Percentiles rank a stretch among this genome's conserved stretches.
Conservation (phyloP, 352 stramenopile species). For the Blastocystis sp. region DNA sequence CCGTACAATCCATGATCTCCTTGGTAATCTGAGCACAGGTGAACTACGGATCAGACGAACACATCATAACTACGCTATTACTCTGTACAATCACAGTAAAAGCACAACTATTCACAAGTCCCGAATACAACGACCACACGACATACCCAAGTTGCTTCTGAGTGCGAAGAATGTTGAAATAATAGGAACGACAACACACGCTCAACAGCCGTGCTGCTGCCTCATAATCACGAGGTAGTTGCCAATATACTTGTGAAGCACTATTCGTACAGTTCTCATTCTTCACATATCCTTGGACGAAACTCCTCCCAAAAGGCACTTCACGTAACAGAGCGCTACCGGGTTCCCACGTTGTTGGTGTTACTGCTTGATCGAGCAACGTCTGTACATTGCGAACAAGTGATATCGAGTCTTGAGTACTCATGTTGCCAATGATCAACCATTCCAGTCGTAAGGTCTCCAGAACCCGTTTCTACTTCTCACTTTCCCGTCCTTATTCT, state of each 20-base stretch:
- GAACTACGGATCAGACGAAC: not conserved
- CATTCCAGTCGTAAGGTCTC: slow-evolving; percentile 19
- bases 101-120: not conserved
- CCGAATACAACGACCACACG: slow-evolving; percentile 38
- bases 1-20: slow-evolving; percentile 15
- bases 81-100: slow-evolving; percentile 53
- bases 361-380: not conserved
- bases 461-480: not conserved
- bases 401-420: not conserved
- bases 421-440: slow-evolving; percentile 15
- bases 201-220: not conserved
- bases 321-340: not conserved
- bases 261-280: slow-evolving; percentile 18
- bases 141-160: slow-evolving; percentile 40
- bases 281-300: not conserved
- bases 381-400: not conserved
- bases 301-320: not conserved
- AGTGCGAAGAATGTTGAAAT: slow-evolving; percentile 27
- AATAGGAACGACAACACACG: not conserved
- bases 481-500: not conserved
- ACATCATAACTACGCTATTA: not conserved
- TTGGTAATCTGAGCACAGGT: slow-evolving; percentile 10
- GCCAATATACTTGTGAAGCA: slow-evolving; percentile 13
- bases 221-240: not conserved
- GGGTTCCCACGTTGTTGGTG: not conserved